Percentiles rank a stretch among this genome's conserved stretches.
Evolutionary conservation across 139 green algal species (phyloP).

Genomic region (Astrephomene gubernaculifera): DNA sequence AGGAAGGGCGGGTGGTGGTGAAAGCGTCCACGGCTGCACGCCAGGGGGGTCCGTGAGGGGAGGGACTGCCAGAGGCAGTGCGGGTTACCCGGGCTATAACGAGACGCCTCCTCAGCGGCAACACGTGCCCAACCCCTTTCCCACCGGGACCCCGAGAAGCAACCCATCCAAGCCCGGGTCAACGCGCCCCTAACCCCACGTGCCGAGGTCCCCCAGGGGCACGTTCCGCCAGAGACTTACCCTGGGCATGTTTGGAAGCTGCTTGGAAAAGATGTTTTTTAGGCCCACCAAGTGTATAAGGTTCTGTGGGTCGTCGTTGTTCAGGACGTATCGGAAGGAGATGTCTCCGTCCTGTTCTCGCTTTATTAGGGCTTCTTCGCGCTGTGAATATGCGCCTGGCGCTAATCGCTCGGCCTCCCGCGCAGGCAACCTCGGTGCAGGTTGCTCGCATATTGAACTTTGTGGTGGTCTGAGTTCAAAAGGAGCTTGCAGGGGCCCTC

Average conservation of each 20-base stretch:
- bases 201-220: conserved; percentile 72
- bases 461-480: not conserved
- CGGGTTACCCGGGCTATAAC: too few species aligned
- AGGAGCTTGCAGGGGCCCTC: not conserved
- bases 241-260: conserved; percentile 99
- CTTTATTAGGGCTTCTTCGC: conserved; percentile 70
- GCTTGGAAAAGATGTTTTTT: conserved; percentile 96
- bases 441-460: not conserved
- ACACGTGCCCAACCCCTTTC: too few species aligned
- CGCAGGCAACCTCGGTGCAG: not conserved
- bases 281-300: conserved; percentile 69
- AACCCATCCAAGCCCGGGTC: too few species aligned
- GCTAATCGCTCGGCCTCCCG: not conserved
- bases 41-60: too few species aligned
- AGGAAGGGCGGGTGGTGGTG: too few species aligned
- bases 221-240: not conserved
- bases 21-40: too few species aligned
- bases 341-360: conserved; percentile 75
- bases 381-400: conserved; percentile 65
- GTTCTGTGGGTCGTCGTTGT: conserved; percentile 68
- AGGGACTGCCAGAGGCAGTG: too few species aligned
- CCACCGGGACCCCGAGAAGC: too few species aligned
- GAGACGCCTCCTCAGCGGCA: too few species aligned
- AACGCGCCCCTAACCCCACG: not conserved
- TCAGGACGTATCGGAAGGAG: conserved; percentile 75